phyloP scores from a whole-genome alignment of 495 filamentous ascomycete genomes.

The Aspergillus avenaceus region DNA sequence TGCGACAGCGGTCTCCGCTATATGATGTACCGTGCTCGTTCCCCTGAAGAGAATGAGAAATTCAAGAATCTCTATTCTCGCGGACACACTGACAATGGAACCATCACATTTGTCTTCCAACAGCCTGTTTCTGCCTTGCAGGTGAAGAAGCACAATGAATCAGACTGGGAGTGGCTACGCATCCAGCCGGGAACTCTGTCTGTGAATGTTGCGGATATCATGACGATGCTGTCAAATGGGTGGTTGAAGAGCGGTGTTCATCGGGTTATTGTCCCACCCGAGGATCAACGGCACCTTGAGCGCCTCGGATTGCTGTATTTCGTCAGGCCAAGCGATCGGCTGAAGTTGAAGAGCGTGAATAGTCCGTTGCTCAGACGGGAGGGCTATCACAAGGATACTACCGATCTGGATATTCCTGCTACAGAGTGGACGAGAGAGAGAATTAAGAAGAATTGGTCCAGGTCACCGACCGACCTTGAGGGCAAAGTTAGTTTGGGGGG shows the following conservation, averaged over 20 bases:
- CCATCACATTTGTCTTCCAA: slow-evolving; percentile 50
- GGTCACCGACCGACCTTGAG: slow-evolving; percentile 6
- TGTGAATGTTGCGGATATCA: slow-evolving; percentile 39
- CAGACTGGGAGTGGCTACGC: slow-evolving; percentile 19
- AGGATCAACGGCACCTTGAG: slow-evolving; percentile 36
- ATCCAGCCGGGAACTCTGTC: slow-evolving; percentile 31
- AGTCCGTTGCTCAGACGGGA: not conserved
- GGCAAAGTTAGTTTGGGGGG: slow-evolving; percentile 1
- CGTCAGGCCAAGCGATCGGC: slow-evolving; percentile 16
- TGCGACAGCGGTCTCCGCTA: slow-evolving; percentile 48
- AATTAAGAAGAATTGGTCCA: slow-evolving; percentile 7
- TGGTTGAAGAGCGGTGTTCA: slow-evolving; percentile 39
- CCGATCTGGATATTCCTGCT: slow-evolving; percentile 5
- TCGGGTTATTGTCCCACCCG: slow-evolving; percentile 35
- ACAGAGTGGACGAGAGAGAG: slow-evolving; percentile 5
- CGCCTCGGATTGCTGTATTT: slow-evolving; percentile 42
- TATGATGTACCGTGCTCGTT: slow-evolving; percentile 49
- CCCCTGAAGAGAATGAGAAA: slow-evolving; percentile 36
- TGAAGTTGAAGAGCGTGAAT: not conserved
- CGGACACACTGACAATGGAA: slow-evolving; percentile 53
- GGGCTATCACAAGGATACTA: not conserved
- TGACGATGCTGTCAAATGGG: slow-evolving; percentile 8
- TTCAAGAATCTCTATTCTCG: slow-evolving; percentile 38
- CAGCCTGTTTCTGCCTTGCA: slow-evolving; percentile 56
- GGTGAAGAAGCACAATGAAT: slow-evolving; percentile 22